Evolutionary conservation across 2,329 filamentous ascomycete genomes (phyloP), one percentile per base, ranked within the genome.

Genomic region (Aureobasidium sp.): DNA sequence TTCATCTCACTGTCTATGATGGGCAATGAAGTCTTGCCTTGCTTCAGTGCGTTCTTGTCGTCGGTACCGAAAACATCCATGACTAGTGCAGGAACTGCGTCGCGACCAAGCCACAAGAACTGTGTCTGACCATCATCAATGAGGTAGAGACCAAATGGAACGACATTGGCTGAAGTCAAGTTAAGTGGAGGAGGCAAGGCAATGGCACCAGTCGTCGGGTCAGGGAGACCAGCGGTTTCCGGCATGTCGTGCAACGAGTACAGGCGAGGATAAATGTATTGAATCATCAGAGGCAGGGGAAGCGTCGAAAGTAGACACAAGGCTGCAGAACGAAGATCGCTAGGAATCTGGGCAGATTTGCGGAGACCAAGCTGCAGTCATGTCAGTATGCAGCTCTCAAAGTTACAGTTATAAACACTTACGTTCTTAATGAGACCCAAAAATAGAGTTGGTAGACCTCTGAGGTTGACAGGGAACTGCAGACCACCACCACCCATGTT

Each of bases 81-180:
- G 44, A 97, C 80, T 36, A 99, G 82, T 71, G 96, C 91, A 1
- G 91, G 91, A 32, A 99, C 91, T 1, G 93, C 88, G 67, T 99
- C 93, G 39, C 92, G 86, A 14, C 94, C 94, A 25, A 97, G 83
- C 94, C 94, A 99, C 51, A 99, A 77, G 82, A 99, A 99, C 73
- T 99, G 94, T 6, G 91, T 97, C 75, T 97, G 93, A 3, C 92
- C 92, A 70, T 99, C 94, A 69, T 99, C 94, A 68, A 99, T 94
- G 62, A 99, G 83, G 75, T 99, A 99, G 21, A 99, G 79, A 32
- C 94, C 94, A 71, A 95, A 96, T 0, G 91, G 84, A 3, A 91
- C 90, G 54, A 99, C 83, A 49, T 89, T 85, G 74, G 93, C 91
- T 1, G 92, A 96, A 3, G 91, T 91, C 62, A 97, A 82, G 74